Percentiles rank a stretch among this genome's conserved stretches.
phyloP scores from a whole-genome alignment of 768 basidiomycete species.

The Boletus pseudopeckii region DNA sequence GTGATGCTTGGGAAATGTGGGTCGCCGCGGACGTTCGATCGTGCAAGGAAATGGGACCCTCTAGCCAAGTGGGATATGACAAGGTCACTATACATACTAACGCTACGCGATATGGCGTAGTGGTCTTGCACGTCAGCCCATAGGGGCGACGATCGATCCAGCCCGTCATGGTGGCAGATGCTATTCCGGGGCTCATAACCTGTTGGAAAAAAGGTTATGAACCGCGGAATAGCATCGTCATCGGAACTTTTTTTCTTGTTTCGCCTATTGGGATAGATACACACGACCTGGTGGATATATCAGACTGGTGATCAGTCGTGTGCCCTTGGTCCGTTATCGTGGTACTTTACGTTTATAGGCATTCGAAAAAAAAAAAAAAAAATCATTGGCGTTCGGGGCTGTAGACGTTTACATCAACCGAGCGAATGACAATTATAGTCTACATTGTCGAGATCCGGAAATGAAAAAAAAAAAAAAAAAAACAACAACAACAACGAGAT shows the following conservation, averaged over 20 bases:
- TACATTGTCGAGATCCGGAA: slow-evolving; percentile 16
- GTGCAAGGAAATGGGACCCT: not conserved
- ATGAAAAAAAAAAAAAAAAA: slow-evolving; percentile 22
- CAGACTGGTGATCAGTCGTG: not conserved
- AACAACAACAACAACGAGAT: not conserved
- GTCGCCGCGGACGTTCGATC: slow-evolving; percentile 15
- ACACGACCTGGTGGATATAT: not conserved
- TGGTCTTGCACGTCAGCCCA: slow-evolving; percentile 1
- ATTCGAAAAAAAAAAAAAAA: not conserved
- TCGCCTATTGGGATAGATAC: not conserved
- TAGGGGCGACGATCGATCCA: slow-evolving; percentile 4
- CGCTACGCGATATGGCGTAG: slow-evolving; percentile 7
- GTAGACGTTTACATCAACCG: slow-evolving; percentile 14
- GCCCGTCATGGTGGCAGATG: slow-evolving; percentile 8
- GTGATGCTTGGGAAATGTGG: not conserved
- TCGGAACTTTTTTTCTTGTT: slow-evolving; percentile 5
- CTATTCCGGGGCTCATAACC: slow-evolving; percentile 30
- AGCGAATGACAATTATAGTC: slow-evolving; percentile 7
- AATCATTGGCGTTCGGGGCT: slow-evolving; percentile 4
- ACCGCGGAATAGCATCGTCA: slow-evolving; percentile 14
- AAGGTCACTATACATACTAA: not conserved
- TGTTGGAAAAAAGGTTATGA: slow-evolving; percentile 7
- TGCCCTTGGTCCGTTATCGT: not conserved
- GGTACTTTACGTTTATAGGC: slow-evolving; percentile 13
- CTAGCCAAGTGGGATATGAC: not conserved